Conservation (phyloP, 2,329 filamentous ascomycete genomes). For the Aspergillus ustus region DNA sequence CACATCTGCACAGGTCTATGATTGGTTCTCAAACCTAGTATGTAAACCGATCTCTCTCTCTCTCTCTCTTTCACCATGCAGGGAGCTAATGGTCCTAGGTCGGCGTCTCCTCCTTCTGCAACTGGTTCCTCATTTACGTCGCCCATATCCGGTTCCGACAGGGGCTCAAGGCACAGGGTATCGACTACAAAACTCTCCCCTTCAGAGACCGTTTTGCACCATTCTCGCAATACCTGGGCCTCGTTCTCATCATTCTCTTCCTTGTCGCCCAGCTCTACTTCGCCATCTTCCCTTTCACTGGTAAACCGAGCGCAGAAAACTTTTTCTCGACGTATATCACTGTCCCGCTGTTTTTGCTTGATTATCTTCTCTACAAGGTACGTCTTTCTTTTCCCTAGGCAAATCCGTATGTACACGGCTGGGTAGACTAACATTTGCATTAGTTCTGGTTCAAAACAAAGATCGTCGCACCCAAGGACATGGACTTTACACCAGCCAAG, state of each 20-base stretch:
- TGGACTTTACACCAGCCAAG: conserved; percentile 1
- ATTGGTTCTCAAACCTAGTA: conserved; percentile 40
- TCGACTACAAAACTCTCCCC: conserved; percentile 29
- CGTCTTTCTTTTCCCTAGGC: background rate
- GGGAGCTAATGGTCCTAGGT: conserved; percentile 21
- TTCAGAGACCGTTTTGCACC: conserved; percentile 33
- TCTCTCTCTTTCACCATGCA: too few relatives aligned
- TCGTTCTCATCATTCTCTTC: conserved; percentile 34
- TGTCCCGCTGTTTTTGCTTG: conserved; percentile 36
- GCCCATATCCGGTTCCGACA: conserved; percentile 34
- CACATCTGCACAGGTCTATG: conserved; percentile 33
- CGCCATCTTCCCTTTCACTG: conserved; percentile 35
- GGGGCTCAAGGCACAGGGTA: conserved; percentile 34
- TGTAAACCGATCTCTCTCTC: background rate
- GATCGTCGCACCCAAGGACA: background rate
- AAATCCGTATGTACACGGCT: background rate
- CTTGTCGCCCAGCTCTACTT: conserved; percentile 39
- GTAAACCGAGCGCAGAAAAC: conserved; percentile 33
- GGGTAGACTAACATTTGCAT: background rate
- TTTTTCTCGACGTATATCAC: conserved; percentile 41
- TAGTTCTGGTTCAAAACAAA: conserved; percentile 7
- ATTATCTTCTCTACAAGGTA: conserved; percentile 34
- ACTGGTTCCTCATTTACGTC: conserved; percentile 34
- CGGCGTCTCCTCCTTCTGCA: conserved; percentile 35
- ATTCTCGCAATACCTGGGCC: conserved; percentile 30